Conservation (phyloP, 2,329 filamentous ascomycete genomes). For the Gaeumannomyces sp. region DNA sequence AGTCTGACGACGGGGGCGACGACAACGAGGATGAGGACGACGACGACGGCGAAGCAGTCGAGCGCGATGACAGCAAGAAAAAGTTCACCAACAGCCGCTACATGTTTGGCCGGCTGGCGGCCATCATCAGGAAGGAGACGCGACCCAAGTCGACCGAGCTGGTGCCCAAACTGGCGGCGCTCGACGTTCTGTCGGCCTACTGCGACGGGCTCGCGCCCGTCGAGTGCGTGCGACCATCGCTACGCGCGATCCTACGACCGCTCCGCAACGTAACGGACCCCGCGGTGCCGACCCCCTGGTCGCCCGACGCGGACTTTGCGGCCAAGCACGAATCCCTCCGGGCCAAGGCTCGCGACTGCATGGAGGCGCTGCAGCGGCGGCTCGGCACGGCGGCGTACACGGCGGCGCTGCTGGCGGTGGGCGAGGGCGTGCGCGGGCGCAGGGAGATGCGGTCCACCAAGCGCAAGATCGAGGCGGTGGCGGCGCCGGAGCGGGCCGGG, state of each 20-base stretch:
- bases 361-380: conserved; percentile 79
- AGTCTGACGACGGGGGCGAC: conserved; percentile 35
- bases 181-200: conserved; percentile 68
- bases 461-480: conserved; percentile 81
- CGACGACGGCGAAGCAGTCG: conserved; percentile 24
- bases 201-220: conserved; percentile 50
- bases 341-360: conserved; percentile 65
- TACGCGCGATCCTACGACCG: conserved; percentile 53
- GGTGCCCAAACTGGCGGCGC: conserved; percentile 66
- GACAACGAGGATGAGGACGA: conserved; percentile 35
- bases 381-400: conserved; percentile 77
- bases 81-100: conserved; percentile 33
- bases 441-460: conserved; percentile 73
- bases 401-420: conserved; percentile 63
- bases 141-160: conserved; percentile 57
- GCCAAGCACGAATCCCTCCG: conserved; percentile 64
- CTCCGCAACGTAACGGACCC: conserved; percentile 82
- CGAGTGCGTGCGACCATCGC: conserved; percentile 52
- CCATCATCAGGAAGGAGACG: conserved; percentile 71
- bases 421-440: conserved; percentile 64
- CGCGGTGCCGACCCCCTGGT: conserved; percentile 64
- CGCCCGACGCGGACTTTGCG: conserved; percentile 64
- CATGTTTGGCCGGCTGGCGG: conserved; percentile 71
- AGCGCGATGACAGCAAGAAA: conserved; percentile 25
- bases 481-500: conserved; percentile 71